Evolutionary conservation across 371 early-diverging fungal genomes (phyloP).

Genomic region (Rhizomucor pusillus): DNA sequence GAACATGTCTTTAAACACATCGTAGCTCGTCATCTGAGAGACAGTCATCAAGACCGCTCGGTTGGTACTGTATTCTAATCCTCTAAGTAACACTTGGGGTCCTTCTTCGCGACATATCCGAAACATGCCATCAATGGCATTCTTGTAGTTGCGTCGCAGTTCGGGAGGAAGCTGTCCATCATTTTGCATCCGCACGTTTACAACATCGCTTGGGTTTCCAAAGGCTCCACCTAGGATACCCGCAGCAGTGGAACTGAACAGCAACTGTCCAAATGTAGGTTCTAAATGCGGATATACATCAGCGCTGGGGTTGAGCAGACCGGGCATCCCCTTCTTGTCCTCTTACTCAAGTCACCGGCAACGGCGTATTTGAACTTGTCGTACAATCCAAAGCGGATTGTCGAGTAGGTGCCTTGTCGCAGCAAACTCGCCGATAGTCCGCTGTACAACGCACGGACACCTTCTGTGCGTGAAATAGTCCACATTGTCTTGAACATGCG

Average conservation of each 20-base stretch:
- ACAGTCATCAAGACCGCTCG: slow-evolving; percentile 70
- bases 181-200: slow-evolving; percentile 74
- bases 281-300: slow-evolving; percentile 16
- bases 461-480: slow-evolving; percentile 41
- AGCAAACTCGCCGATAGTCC: slow-evolving; percentile 67
- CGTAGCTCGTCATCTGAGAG: slow-evolving; percentile 66
- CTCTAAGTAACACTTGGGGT: slow-evolving; percentile 50
- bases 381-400: slow-evolving; percentile 68
- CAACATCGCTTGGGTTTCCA: slow-evolving; percentile 76
- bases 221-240: slow-evolving; percentile 69
- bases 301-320: background rate
- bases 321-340: background rate
- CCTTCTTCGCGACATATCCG: slow-evolving; percentile 66
- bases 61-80: slow-evolving; percentile 60
- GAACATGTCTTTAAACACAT: slow-evolving; percentile 56
- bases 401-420: slow-evolving; percentile 72
- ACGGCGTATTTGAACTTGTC: slow-evolving; percentile 55
- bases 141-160: slow-evolving; percentile 60
- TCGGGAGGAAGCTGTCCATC: slow-evolving; percentile 64
- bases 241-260: slow-evolving; percentile 59
- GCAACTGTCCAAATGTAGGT: slow-evolving; percentile 49
- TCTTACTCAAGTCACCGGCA: slow-evolving; percentile 42
- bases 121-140: slow-evolving; percentile 65
- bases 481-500: slow-evolving; percentile 47
- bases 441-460: slow-evolving; percentile 50